Evolutionary conservation across 176 grass and related monocot species (phyloP).

Genomic region (Rhipidocladum racemiflorum): DNA sequence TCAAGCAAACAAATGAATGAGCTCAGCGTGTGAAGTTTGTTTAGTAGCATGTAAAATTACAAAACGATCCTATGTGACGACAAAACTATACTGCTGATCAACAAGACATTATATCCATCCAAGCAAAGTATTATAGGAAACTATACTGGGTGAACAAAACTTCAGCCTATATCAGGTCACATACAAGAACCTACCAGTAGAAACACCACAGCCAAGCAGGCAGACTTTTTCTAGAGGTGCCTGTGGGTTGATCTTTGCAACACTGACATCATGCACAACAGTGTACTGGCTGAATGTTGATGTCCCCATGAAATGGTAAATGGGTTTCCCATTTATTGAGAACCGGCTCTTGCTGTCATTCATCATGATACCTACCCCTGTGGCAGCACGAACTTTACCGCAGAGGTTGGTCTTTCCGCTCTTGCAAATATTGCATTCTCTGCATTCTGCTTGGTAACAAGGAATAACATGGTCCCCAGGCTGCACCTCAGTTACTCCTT

Average conservation of each 20-base stretch:
- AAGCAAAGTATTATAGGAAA: background rate
- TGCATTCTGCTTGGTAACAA: slow-evolving; percentile 95
- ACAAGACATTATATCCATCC: background rate
- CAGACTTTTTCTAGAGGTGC: slow-evolving; percentile 92
- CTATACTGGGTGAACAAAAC: background rate
- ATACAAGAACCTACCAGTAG: slow-evolving; percentile 63
- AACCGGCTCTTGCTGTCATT: slow-evolving; percentile 79
- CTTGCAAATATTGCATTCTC: slow-evolving; percentile 91
- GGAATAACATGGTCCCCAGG: slow-evolving; percentile 97
- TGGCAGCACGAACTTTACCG: slow-evolving; percentile 79
- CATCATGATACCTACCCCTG: slow-evolving; percentile 92
- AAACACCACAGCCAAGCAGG: slow-evolving; percentile 91
- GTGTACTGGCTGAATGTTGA: slow-evolving; percentile 99
- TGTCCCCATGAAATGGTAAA: slow-evolving; percentile 99
- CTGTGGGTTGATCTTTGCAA: slow-evolving; percentile 84
- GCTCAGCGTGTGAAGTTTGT: background rate
- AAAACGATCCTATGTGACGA: background rate
- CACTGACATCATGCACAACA: slow-evolving; percentile 95
- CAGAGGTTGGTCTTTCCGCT: slow-evolving; percentile 98
- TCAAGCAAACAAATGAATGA: background rate
- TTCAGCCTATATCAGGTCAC: background rate
- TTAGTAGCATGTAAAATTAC: background rate
- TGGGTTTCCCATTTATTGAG: slow-evolving; percentile 76
- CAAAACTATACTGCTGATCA: background rate
- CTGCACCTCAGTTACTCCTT: slow-evolving; percentile 90